Evolutionary conservation across 192 early-diverging fungal genomes (phyloP).

Genomic region (Coemansia reversa): DNA sequence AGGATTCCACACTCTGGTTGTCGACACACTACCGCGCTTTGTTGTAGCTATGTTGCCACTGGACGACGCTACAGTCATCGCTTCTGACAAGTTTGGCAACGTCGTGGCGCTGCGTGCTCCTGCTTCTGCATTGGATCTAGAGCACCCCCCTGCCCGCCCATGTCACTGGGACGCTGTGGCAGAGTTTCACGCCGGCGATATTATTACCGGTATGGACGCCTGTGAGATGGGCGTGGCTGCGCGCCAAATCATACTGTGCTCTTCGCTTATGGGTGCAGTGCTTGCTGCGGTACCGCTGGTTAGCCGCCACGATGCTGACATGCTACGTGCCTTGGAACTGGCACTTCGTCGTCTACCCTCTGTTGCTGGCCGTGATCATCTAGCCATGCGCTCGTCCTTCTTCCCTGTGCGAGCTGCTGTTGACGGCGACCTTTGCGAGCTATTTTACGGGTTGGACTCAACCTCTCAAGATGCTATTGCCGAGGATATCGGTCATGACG

Average conservation of each 20-base stretch:
- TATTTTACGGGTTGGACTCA: conserved; percentile 47
- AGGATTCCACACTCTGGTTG: conserved; percentile 86
- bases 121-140: conserved; percentile 76
- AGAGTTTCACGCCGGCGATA: conserved; percentile 87
- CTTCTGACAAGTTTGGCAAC: conserved; percentile 98
- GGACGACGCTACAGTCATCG: conserved; percentile 89
- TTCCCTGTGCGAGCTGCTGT: conserved; percentile 70
- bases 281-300: conserved; percentile 14
- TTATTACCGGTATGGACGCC: conserved; percentile 76
- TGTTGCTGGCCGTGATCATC: conserved; percentile 84
- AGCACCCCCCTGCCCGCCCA: conserved; percentile 80
- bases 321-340: conserved; percentile 90
- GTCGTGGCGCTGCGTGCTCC: conserved; percentile 78
- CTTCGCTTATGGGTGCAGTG: conserved; percentile 81
- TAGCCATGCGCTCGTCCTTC: conserved; percentile 77
- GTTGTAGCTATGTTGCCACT: conserved; percentile 69
- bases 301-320: conserved; percentile 70
- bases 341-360: conserved; percentile 80
- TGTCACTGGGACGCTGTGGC: conserved; percentile 64
- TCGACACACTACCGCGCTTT: conserved; percentile 88
- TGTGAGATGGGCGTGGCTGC: conserved; percentile 80
- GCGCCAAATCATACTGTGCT: conserved; percentile 85
- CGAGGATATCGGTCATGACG: conserved; percentile 82
- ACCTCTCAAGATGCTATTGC: conserved; percentile 59
- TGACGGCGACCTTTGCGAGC: conserved; percentile 95